Evolutionary conservation across 2,329 filamentous ascomycete species (phyloP).

Genomic region (Fusarium algeriense): DNA sequence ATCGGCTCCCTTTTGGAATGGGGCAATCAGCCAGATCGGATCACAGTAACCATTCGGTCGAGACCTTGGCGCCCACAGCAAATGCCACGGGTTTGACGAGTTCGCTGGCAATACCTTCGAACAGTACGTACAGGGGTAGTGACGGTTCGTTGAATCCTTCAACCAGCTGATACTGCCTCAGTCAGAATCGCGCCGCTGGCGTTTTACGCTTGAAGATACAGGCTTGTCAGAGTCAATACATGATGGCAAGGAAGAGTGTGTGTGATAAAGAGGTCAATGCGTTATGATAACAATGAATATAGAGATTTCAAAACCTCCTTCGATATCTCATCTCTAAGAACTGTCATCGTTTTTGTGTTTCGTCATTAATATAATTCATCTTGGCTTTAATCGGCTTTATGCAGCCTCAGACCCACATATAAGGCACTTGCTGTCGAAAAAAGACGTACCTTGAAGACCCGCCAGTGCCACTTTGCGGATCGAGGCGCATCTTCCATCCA

Average conservation of each 20-base stretch:
- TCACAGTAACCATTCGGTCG: slow-evolving; percentile 22
- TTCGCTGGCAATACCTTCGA: slow-evolving; percentile 17
- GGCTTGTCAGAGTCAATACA: not conserved
- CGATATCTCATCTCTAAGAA: not conserved
- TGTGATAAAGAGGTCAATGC: not conserved
- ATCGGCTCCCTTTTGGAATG: slow-evolving; percentile 36
- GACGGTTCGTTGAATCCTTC: slow-evolving; percentile 39
- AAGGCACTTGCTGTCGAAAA: not conserved
- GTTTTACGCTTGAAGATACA: slow-evolving; percentile 4
- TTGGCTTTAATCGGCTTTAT: not conserved
- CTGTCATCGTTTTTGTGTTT: not conserved
- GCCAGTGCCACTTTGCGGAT: slow-evolving; percentile 23
- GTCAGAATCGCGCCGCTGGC: slow-evolving; percentile 15
- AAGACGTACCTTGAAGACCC: slow-evolving; percentile 23
- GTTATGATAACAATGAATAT: slow-evolving; percentile 26
- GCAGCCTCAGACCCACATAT: slow-evolving; percentile 13
- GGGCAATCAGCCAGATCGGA: slow-evolving; percentile 25
- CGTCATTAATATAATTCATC: not conserved
- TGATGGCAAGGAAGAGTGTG: not conserved
- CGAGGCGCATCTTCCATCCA: slow-evolving; percentile 10
- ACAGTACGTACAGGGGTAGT: slow-evolving; percentile 31
- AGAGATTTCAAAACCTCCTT: not conserved
- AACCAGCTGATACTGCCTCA: slow-evolving; percentile 32
- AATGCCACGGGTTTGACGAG: slow-evolving; percentile 12
- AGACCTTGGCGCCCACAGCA: slow-evolving; percentile 18